phyloP scores from a whole-genome alignment of 2,329 filamentous ascomycete genomes.

The Neophaeococcomyces aloes region DNA sequence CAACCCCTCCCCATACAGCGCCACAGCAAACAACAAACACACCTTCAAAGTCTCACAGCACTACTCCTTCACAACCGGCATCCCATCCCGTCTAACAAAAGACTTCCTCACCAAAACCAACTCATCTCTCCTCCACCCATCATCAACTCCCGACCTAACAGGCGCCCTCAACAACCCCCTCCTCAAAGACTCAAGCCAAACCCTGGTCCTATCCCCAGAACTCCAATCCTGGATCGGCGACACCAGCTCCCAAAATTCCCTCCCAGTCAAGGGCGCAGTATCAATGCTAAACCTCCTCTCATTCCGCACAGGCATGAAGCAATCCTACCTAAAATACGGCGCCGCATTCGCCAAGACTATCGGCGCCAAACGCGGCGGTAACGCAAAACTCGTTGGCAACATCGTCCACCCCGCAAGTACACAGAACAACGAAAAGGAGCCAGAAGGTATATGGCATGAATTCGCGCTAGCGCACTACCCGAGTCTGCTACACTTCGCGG shows the following conservation, averaged over 20 bases:
- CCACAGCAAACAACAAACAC: not conserved
- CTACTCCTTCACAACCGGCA: conserved; percentile 27
- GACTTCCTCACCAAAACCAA: conserved; percentile 14
- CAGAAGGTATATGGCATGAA: conserved; percentile 46
- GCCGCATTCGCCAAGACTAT: conserved; percentile 34
- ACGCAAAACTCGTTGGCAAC: conserved; percentile 52
- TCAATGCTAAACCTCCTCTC: conserved; percentile 55
- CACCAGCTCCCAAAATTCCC: conserved; percentile 23
- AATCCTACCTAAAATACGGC: conserved; percentile 47
- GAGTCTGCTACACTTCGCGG: conserved; percentile 50
- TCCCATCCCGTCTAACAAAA: conserved; percentile 29
- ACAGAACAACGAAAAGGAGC: not conserved
- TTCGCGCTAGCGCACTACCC: conserved; percentile 56
- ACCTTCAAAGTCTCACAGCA: conserved; percentile 16
- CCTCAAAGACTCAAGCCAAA: conserved; percentile 32
- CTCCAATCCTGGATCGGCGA: conserved; percentile 41
- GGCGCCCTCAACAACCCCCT: conserved; percentile 25
- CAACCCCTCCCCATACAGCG: conserved; percentile 13
- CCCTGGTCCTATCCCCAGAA: conserved; percentile 45
- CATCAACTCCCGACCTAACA: conserved; percentile 27
- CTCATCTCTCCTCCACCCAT: conserved; percentile 12
- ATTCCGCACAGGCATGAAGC: conserved; percentile 44
- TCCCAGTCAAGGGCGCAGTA: conserved; percentile 35
- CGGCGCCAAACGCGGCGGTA: conserved; percentile 44
- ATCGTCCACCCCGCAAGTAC: conserved; percentile 29